phyloP scores from a whole-genome alignment of 306 rosid species.

The Inga oerstediana region DNA sequence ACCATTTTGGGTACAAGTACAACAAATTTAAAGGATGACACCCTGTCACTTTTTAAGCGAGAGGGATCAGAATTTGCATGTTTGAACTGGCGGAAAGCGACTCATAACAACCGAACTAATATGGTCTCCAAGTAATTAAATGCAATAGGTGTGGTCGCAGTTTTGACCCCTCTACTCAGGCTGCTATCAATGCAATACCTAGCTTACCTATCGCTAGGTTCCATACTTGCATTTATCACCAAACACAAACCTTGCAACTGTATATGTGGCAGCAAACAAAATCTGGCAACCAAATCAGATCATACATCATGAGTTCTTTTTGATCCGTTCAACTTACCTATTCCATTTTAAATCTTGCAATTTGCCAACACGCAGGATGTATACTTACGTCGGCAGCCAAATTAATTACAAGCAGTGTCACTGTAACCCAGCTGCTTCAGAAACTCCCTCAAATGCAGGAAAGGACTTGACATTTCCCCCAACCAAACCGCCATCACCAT shows the following conservation, averaged over 20 bases:
- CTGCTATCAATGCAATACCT: background rate
- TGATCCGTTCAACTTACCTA: background rate
- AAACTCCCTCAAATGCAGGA: slow-evolving; percentile 75
- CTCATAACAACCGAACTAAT: background rate
- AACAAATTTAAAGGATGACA: background rate
- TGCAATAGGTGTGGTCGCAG: background rate
- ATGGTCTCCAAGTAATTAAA: background rate
- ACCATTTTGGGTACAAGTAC: background rate
- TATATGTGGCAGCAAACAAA: slow-evolving; percentile 72
- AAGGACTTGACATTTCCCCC: slow-evolving; percentile 89
- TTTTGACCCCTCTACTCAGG: background rate
- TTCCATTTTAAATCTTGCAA: background rate
- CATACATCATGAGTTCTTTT: slow-evolving; percentile 5
- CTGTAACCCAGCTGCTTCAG: slow-evolving; percentile 78
- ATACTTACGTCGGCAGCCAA: slow-evolving; percentile 74
- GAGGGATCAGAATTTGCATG: no score
- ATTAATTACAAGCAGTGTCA: slow-evolving; percentile 70
- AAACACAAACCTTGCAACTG: slow-evolving; percentile 70
- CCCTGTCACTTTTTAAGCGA: background rate
- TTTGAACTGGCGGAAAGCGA: background rate
- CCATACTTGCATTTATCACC: slow-evolving; percentile 40
- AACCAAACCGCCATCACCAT: slow-evolving; percentile 73
- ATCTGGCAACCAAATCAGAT: slow-evolving; percentile 41
- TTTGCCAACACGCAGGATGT: background rate
- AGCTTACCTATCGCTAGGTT: background rate